phyloP scores from a whole-genome alignment of 2,329 filamentous ascomycete species.

The Epichloe gansuensis region DNA sequence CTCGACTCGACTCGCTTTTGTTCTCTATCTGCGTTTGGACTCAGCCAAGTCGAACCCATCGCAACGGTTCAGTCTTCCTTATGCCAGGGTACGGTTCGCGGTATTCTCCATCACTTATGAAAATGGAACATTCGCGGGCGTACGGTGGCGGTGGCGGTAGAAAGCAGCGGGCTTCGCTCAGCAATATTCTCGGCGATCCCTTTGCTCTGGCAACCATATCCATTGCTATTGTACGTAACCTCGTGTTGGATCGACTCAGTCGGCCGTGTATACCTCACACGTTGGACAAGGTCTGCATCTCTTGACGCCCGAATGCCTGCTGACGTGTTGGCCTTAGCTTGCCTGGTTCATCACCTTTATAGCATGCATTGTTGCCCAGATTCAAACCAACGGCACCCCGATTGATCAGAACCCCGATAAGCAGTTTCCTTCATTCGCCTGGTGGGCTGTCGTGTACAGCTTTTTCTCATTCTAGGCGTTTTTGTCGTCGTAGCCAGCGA shows the following conservation, averaged over 20 bases:
- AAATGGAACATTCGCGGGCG: constrained; percentile 62
- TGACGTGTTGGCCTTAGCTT: constrained; percentile 42
- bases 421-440: constrained; percentile 72
- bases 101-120: constrained; percentile 61
- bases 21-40: not conserved
- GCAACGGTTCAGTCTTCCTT: constrained; percentile 23
- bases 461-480: constrained; percentile 72
- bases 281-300: not conserved
- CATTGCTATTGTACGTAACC: constrained; percentile 68
- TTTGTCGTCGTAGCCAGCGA: constrained; percentile 76
- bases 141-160: constrained; percentile 39
- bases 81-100: constrained; percentile 68
- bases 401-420: constrained; percentile 12
- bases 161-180: constrained; percentile 54
- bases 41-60: not conserved
- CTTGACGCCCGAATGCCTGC: not conserved
- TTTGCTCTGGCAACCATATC: constrained; percentile 92
- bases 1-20: not conserved
- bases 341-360: constrained; percentile 93
- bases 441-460: constrained; percentile 85
- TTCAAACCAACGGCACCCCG: constrained; percentile 27
- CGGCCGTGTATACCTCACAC: not conserved
- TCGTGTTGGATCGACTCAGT: not conserved
- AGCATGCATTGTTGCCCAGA: constrained; percentile 62
- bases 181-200: constrained; percentile 89